These are phyloP conservation scores for Calonectria pseudoturangicola DNA, from an alignment of 2,329 filamentous ascomycete genomes.

Conservation along the genomic window DNA sequence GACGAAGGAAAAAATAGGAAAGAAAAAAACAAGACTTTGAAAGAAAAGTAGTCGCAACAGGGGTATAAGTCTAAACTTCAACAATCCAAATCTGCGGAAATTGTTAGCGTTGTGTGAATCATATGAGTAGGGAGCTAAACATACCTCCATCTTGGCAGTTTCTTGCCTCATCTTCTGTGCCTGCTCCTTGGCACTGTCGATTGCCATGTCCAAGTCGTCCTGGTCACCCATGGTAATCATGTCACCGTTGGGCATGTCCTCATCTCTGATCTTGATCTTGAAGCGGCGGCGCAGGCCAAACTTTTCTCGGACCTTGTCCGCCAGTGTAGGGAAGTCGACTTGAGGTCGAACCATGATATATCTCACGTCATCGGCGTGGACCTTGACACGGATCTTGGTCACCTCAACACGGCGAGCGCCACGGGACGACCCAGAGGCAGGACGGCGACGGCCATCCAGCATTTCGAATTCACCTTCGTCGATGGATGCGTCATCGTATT, in stretches of 20 bases:
- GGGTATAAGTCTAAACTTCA: conserved; percentile 60
- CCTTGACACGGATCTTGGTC: conserved; percentile 90
- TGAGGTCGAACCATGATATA: conserved; percentile 90
- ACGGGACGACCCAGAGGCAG: conserved; percentile 68
- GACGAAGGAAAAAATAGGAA: conserved; percentile 1
- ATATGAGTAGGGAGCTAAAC: conserved; percentile 57
- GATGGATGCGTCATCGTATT: conserved; percentile 78
- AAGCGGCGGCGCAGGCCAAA: conserved; percentile 86
- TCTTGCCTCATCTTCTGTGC: conserved; percentile 85
- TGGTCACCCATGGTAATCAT: conserved; percentile 99
- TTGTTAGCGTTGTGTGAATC: conserved; percentile 46
- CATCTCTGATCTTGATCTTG: conserved; percentile 92
- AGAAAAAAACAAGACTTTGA: conserved; percentile 1
- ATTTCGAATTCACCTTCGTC: conserved; percentile 90
- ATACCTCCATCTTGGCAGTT: conserved; percentile 96
- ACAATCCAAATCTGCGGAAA: conserved; percentile 68
- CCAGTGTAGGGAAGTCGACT: conserved; percentile 85
- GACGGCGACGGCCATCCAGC: conserved; percentile 72
- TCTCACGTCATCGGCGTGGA: conserved; percentile 91
- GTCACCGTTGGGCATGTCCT: conserved; percentile 84
- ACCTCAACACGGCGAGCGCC: conserved; percentile 79
- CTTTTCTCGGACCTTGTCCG: conserved; percentile 88
- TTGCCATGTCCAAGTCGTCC: conserved; percentile 93
- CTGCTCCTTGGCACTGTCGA: conserved; percentile 79
- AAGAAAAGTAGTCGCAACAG: conserved; percentile 50